Evolutionary conservation across 805 yeast species (phyloP), one percentile per base, ranked within the genome.

Genomic region (Saccharomycopsis sp.): DNA sequence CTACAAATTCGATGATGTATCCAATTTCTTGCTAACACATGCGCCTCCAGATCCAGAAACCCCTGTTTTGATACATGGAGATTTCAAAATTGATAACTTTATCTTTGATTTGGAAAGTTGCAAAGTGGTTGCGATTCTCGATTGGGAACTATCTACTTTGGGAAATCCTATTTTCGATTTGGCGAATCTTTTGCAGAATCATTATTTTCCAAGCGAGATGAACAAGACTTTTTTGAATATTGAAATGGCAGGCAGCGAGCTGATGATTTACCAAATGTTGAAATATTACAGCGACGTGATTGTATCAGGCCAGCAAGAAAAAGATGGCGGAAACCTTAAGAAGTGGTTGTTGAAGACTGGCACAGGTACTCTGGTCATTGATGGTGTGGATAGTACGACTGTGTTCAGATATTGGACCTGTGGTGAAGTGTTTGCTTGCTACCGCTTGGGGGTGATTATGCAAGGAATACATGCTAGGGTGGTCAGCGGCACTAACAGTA

Each of bases 131-230:
- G 80, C 80, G 0, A 71, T 76, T 2, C 59, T 76, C 31, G 82
- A 76, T 52, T 76, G 83, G 83, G 83, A 76, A 52, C 57, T 76
- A 30, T 73, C 80, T 48, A 76, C 82, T 0, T 60, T 72, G 43
- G 83, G 83, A 0, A 79, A 75, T 49, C 83, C 83, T 1, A 54
- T 75, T 34, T 75, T 77, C 45, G 83, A 76, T 50, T 57, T 76
- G 22, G 71, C 79, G 13, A 76, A 76, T 51, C 60, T 75, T 21
- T 57, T 76, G 19, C 78, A 72, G 51, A 76, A 79, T 9, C 74
- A 66, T 51, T 64, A 61, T 33, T 52, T 72, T 42, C 71, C 79
- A 0, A 50, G 53, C 6, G 36, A 53, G 26, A 48, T 69, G 42
- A 68, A 69, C 48, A 36, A 38, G 38, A 56, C 37, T 48, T 55